A percentile compares a stretch with the other conserved stretches of the same genome.
Conservation (phyloP, 2,329 filamentous ascomycete genomes). For the Trichophyton schoenleinii region DNA sequence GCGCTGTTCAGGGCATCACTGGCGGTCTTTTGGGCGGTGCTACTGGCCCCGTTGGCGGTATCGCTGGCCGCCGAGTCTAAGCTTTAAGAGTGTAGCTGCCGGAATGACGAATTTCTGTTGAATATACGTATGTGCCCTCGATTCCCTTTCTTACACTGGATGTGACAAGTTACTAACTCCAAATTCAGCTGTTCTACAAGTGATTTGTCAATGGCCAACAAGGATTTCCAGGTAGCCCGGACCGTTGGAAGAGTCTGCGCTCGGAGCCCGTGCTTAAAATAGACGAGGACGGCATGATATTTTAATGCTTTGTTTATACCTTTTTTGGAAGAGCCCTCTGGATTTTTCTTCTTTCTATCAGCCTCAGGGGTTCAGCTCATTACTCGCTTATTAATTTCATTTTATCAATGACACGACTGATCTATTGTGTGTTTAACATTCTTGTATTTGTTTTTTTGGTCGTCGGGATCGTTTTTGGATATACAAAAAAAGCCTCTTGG, state of each 20-base stretch:
- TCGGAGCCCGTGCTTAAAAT: not conserved
- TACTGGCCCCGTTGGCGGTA: not conserved
- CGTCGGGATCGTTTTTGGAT: not conserved
- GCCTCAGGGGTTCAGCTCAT: not conserved
- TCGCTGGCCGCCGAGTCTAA: not conserved
- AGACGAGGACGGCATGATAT: not conserved
- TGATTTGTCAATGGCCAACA: not conserved
- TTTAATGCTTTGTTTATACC: slow-evolving; percentile 2
- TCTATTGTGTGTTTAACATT: not conserved
- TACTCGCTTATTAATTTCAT: not conserved
- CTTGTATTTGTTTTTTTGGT: not conserved
- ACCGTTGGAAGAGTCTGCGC: not conserved
- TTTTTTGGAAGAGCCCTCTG: not conserved
- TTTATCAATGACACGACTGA: not conserved
- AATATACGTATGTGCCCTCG: not conserved
- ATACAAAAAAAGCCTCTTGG: not conserved
- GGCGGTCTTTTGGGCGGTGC: not conserved
- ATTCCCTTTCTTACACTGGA: not conserved
- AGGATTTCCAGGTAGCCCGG: not conserved
- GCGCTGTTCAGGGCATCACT: not conserved
- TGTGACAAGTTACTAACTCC: not conserved
- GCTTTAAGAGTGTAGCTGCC: not conserved
- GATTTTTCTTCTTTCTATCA: not conserved
- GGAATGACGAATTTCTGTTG: not conserved
- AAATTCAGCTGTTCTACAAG: not conserved